phyloP scores from a whole-genome alignment of 192 early-diverging fungal species.

The Rhizophagus prolifer region DNA sequence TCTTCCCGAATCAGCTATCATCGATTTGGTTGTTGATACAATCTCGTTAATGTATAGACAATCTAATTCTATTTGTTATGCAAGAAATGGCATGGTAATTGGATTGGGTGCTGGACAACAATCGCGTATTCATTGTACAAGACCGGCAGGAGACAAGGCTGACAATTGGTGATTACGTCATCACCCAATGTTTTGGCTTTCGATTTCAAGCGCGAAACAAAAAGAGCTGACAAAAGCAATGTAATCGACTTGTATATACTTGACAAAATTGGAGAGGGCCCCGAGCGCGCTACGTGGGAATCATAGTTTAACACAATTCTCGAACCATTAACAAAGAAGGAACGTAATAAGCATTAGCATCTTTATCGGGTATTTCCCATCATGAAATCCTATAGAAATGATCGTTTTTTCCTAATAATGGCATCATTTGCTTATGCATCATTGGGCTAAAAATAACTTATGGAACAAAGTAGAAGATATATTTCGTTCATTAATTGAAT shows the following conservation, averaged over 20 bases:
- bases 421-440: no score
- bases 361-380: constrained; percentile 72
- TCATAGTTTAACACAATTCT: constrained; percentile 80
- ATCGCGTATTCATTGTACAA: constrained; percentile 97
- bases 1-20: constrained; percentile 10
- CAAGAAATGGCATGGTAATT: constrained; percentile 95
- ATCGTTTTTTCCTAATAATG: no score
- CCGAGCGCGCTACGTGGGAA: constrained; percentile 76
- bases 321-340: constrained; percentile 70
- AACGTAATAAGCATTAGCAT: constrained; percentile 73
- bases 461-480: no score
- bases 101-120: constrained; percentile 98
- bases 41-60: constrained; percentile 99
- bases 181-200: constrained; percentile 89
- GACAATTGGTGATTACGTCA: constrained; percentile 99
- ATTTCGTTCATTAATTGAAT: no score
- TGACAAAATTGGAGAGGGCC: constrained; percentile 77
- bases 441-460: no score
- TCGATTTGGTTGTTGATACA: constrained; percentile 74
- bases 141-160: constrained; percentile 98
- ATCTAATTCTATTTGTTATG: constrained; percentile 98
- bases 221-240: constrained; percentile 95
- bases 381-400: no score
- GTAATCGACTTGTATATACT: constrained; percentile 96
- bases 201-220: constrained; percentile 81